These are phyloP conservation scores for Aspergillus hiratsukae DNA, from an alignment of 2,329 filamentous ascomycete species.

Conservation along the genomic window DNA sequence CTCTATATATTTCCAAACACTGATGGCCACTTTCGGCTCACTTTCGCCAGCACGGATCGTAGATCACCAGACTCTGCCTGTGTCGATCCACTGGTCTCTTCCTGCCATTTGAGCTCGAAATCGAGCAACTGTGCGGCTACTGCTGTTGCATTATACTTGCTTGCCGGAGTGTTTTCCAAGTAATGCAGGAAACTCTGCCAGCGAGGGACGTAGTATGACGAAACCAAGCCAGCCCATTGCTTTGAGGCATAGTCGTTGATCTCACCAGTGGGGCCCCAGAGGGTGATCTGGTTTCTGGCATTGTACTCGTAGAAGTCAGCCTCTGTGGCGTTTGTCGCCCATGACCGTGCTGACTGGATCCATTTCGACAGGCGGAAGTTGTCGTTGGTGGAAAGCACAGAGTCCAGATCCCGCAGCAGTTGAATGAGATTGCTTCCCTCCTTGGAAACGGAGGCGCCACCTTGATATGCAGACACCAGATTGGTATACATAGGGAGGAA, in stretches of 20 bases:
- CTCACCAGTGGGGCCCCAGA: slow-evolving; percentile 47
- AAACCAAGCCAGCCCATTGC: slow-evolving; percentile 46
- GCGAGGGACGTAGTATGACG: slow-evolving; percentile 44
- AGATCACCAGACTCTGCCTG: background rate
- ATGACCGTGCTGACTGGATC: slow-evolving; percentile 38
- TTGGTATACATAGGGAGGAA: slow-evolving; percentile 40
- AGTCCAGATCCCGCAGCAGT: slow-evolving; percentile 38
- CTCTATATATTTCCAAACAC: background rate
- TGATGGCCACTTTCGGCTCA: background rate
- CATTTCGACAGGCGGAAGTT: slow-evolving; percentile 43
- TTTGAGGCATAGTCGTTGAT: slow-evolving; percentile 50
- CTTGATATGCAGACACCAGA: slow-evolving; percentile 23
- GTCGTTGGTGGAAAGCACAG: slow-evolving; percentile 38
- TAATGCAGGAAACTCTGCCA: slow-evolving; percentile 47
- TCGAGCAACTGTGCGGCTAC: background rate
- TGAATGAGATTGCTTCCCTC: slow-evolving; percentile 28
- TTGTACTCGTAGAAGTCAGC: slow-evolving; percentile 43
- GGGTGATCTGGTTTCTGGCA: slow-evolving; percentile 49
- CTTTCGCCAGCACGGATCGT: background rate
- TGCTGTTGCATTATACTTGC: background rate
- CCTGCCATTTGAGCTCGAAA: background rate
- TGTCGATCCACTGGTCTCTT: background rate
- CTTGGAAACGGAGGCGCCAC: slow-evolving; percentile 17
- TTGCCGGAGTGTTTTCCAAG: background rate
- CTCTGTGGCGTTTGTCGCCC: slow-evolving; percentile 19